Percentiles rank a stretch among this genome's conserved stretches.
These are phyloP conservation scores for Candida railenensis DNA, from an alignment of 805 yeast genomes.

Conservation along the genomic window DNA sequence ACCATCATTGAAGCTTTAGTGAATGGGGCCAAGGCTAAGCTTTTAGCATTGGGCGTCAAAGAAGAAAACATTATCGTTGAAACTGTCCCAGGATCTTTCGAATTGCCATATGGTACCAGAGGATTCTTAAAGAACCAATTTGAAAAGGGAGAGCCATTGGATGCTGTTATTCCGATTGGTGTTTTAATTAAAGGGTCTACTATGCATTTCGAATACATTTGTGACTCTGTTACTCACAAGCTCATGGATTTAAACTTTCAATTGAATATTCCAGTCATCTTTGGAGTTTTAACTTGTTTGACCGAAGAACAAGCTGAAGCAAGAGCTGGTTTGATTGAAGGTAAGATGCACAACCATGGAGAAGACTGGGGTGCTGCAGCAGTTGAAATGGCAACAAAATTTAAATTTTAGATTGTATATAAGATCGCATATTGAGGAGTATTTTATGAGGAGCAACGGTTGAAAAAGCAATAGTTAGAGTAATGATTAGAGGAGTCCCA, in stretches of 20 bases:
- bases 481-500: too few relatives aligned
- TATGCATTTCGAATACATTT: constrained; percentile 97
- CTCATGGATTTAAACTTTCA: constrained; percentile 79
- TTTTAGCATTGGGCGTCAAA: constrained; percentile 65
- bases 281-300: constrained; percentile 89
- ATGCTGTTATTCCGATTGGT: constrained; percentile 92
- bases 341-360: constrained; percentile 92
- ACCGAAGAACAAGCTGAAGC: constrained; percentile 92
- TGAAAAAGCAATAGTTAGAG: too few relatives aligned
- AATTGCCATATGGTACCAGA: constrained; percentile 81
- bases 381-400: constrained; percentile 75
- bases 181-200: constrained; percentile 94
- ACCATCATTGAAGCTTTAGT: constrained; percentile 76
- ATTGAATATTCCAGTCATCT: constrained; percentile 76
- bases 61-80: constrained; percentile 77
- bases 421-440: background rate
- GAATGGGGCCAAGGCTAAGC: constrained; percentile 65
- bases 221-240: constrained; percentile 83
- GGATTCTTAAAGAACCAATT: constrained; percentile 46
- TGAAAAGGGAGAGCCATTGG: constrained; percentile 49
- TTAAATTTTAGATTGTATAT: constrained; percentile 23
- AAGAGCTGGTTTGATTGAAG: constrained; percentile 79
- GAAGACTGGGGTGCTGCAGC: constrained; percentile 99
- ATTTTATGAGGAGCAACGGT: too few relatives aligned
- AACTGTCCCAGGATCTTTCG: constrained; percentile 93